These are phyloP conservation scores for Aurantiochytrium sp. DNA, from an alignment of 108 stramenopile genomes.

Conservation along the genomic window DNA sequence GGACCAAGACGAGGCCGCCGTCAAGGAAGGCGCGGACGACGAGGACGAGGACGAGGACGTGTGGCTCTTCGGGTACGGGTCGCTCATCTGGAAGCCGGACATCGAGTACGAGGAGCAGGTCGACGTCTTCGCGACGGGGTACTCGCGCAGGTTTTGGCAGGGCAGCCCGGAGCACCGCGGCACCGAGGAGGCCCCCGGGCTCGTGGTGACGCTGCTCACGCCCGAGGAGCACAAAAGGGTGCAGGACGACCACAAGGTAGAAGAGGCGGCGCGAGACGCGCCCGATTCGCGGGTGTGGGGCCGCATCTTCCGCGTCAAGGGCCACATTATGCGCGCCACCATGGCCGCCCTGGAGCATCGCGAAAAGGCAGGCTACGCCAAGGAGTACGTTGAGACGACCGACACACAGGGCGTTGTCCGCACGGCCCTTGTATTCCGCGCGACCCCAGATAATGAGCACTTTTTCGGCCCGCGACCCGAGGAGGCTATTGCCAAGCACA, in stretches of 20 bases:
- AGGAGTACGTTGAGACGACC: background rate
- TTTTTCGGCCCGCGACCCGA: background rate
- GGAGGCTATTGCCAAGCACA: background rate
- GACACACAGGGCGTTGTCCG: background rate
- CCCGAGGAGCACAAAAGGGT: background rate
- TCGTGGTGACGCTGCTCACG: slow-evolving; percentile 14
- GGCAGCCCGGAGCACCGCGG: slow-evolving; percentile 30
- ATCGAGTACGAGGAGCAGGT: background rate
- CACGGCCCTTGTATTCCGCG: background rate
- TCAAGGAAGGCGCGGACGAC: no score
- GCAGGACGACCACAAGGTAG: background rate
- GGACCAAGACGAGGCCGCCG: no score
- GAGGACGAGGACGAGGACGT: background rate
- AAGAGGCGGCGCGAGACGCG: background rate
- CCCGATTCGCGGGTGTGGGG: background rate
- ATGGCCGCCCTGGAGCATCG: slow-evolving; percentile 7
- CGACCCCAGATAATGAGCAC: background rate
- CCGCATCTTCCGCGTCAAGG: background rate
- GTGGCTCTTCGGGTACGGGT: slow-evolving; percentile 26
- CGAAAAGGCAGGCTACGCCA: slow-evolving; percentile 13
- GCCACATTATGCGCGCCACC: background rate
- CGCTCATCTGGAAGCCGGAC: slow-evolving; percentile 21
- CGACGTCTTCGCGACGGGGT: background rate
- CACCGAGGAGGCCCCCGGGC: background rate
- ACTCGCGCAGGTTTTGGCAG: slow-evolving; percentile 18